A percentile compares a stretch with the other conserved stretches of the same genome.
Evolutionary conservation across 1,284 basidiomycete genomes (phyloP).

Genomic region (Sporisorium graminicola): DNA sequence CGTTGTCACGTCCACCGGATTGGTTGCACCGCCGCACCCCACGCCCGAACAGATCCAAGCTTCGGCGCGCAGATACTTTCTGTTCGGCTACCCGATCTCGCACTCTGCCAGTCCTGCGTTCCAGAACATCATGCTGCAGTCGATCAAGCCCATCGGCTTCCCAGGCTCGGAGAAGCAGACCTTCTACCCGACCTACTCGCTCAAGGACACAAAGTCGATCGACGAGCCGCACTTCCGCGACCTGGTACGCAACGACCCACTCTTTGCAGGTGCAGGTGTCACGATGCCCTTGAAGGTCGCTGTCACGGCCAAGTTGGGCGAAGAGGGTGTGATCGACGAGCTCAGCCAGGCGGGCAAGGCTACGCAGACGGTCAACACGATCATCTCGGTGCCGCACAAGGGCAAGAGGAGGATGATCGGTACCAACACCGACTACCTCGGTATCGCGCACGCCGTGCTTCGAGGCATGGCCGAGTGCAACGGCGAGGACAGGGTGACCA

Average conservation of each 20-base stretch:
- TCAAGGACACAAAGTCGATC: slow-evolving; percentile 51
- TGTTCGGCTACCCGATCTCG: slow-evolving; percentile 58
- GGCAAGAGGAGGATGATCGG: slow-evolving; percentile 47
- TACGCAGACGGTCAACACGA: slow-evolving; percentile 57
- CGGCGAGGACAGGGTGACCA: slow-evolving; percentile 22
- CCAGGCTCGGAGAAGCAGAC: slow-evolving; percentile 28
- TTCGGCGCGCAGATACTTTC: slow-evolving; percentile 46
- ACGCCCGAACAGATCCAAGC: slow-evolving; percentile 39
- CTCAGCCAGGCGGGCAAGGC: slow-evolving; percentile 44
- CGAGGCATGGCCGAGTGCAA: slow-evolving; percentile 40
- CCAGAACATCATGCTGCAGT: slow-evolving; percentile 53
- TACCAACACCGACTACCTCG: slow-evolving; percentile 59
- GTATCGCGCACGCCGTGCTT: slow-evolving; percentile 49
- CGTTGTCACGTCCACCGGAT: not conserved
- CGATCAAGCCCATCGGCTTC: slow-evolving; percentile 30
- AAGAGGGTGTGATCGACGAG: slow-evolving; percentile 45
- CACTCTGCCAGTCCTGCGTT: slow-evolving; percentile 57
- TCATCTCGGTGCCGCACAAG: slow-evolving; percentile 40
- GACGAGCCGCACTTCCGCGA: slow-evolving; percentile 44
- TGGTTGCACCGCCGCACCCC: slow-evolving; percentile 43
- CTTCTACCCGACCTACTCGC: slow-evolving; percentile 39
- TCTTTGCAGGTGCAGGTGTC: slow-evolving; percentile 49
- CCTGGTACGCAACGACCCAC: slow-evolving; percentile 42
- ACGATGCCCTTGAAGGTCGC: slow-evolving; percentile 59
- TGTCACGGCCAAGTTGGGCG: slow-evolving; percentile 39